Evolutionary conservation across 352 stramenopile genomes (phyloP), one percentile per base, ranked within the genome.

Genomic region (Phytophthora colocasiae): DNA sequence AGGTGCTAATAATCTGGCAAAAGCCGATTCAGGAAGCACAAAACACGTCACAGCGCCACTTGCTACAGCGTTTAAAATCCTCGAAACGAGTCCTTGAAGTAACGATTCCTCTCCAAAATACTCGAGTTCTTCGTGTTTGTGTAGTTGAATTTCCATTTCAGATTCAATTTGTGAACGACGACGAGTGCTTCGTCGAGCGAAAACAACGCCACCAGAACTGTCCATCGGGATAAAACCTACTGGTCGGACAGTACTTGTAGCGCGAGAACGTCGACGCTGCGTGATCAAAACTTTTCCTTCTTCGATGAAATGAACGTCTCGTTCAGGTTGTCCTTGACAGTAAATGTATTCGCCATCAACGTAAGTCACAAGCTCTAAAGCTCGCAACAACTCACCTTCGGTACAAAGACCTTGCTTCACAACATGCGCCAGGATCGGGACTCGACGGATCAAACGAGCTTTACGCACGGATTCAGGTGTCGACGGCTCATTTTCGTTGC

Each of bases 91-190:
- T 36, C 69, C 56, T 63, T 71, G 68, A 6, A 89, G 51, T 34
- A 90, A 52, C 6, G 76, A 63, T 44, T 92, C 66, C 57, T 92
- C 83, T 7, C 84, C 84, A 61, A 93, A 95, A 61, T 91, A 91
- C 46, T 90, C 83, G 47, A 71, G 56, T 29, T 81, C 73, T 24
- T 87, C 69, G 32, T 81, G 69, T 24, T 70, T 75, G 50, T 84
- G 73, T 19, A 90, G 63, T 43, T 90, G 78, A 22, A 85, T 76
- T 59, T 91, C 78, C 52, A 80, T 66, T 24, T 85, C 78, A 6
- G 75, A 77, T 45, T 85, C 78, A 40, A 73, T 51, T 3, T 85
- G 54, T 9, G 80, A 87, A 11, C 77, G 71, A 8, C 73, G 67
- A 2, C 65, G 80, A 27, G 70, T 56, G 17, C 32, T 32, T 17